Evolutionary conservation across 1,139 yeast species (phyloP).

Genomic region (Trichomonascaceae sp.): DNA sequence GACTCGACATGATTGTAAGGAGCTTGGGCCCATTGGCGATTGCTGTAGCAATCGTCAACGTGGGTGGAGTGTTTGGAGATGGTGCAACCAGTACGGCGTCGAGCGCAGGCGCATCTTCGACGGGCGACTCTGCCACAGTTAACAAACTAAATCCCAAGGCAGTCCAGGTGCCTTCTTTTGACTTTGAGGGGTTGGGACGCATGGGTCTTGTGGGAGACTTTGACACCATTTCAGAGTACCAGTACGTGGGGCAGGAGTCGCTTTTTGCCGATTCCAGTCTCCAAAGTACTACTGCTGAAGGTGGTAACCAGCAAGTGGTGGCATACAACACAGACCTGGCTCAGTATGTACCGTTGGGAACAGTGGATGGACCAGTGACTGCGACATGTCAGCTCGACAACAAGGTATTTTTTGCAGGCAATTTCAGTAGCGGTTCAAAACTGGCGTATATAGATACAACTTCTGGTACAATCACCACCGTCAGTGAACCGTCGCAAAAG

Average conservation of each 20-base stretch:
- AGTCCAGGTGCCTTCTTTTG: constrained; percentile 18
- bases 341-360: background rate
- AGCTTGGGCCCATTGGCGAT: too few relatives aligned
- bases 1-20: too few relatives aligned
- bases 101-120: background rate
- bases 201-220: constrained; percentile 56
- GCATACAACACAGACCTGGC: constrained; percentile 8
- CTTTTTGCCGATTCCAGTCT: constrained; percentile 9
- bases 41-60: too few relatives aligned
- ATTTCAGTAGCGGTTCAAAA: constrained; percentile 17
- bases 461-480: constrained; percentile 29
- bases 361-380: constrained; percentile 20
- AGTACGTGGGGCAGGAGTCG: constrained; percentile 37
- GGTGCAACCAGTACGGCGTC: background rate
- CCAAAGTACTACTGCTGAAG: constrained; percentile 16
- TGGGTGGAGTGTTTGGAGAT: too few relatives aligned
- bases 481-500: constrained; percentile 23
- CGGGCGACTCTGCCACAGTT: background rate
- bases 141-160: constrained; percentile 5
- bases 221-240: constrained; percentile 46
- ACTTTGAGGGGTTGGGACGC: constrained; percentile 22
- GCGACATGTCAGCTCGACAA: constrained; percentile 29
- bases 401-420: constrained; percentile 37
- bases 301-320: constrained; percentile 11
- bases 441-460: constrained; percentile 46